These are phyloP conservation scores for Pythium vanterpoolii DNA, from an alignment of 352 stramenopile species.

Conservation along the genomic window DNA sequence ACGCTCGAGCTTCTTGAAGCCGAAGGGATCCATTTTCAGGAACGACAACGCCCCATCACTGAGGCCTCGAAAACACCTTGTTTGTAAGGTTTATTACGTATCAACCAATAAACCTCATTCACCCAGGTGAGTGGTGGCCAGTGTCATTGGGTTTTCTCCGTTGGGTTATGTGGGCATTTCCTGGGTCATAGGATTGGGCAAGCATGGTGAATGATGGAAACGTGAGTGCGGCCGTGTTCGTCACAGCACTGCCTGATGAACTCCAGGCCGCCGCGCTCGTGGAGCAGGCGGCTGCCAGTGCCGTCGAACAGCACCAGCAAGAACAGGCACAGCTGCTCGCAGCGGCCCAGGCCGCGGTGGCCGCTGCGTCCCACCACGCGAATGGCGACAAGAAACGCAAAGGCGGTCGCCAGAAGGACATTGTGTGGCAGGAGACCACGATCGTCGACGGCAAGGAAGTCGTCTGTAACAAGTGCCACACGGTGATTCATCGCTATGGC, in stretches of 20 bases:
- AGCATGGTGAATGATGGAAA: conserved; percentile 19
- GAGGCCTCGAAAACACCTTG: conserved; percentile 17
- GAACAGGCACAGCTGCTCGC: conserved; percentile 15
- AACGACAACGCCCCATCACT: conserved; percentile 5
- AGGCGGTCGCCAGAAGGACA: conserved; percentile 47
- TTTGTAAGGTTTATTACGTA: conserved; percentile 9
- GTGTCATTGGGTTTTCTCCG: conserved; percentile 27
- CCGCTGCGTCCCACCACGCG: not conserved
- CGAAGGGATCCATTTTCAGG: conserved; percentile 48
- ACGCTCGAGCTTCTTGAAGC: conserved; percentile 32
- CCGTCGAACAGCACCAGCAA: conserved; percentile 19
- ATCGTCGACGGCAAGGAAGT: conserved; percentile 55
- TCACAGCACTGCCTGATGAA: conserved; percentile 21
- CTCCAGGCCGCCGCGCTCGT: conserved; percentile 23
- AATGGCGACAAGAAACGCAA: conserved; percentile 42
- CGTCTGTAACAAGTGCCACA: conserved; percentile 65
- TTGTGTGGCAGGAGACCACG: conserved; percentile 56
- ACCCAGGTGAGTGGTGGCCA: conserved; percentile 17
- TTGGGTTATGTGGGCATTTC: conserved; percentile 1
- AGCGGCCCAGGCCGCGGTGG: conserved; percentile 7
- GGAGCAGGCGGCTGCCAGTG: conserved; percentile 20
- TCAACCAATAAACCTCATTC: conserved; percentile 22
- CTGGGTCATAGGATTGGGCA: not conserved
- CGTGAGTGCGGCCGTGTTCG: conserved; percentile 2
- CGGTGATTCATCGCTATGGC: conserved; percentile 64